Evolutionary conservation across 1,284 basidiomycete genomes (phyloP), one percentile per base, ranked within the genome.

Genomic region (Naganishia albida): DNA sequence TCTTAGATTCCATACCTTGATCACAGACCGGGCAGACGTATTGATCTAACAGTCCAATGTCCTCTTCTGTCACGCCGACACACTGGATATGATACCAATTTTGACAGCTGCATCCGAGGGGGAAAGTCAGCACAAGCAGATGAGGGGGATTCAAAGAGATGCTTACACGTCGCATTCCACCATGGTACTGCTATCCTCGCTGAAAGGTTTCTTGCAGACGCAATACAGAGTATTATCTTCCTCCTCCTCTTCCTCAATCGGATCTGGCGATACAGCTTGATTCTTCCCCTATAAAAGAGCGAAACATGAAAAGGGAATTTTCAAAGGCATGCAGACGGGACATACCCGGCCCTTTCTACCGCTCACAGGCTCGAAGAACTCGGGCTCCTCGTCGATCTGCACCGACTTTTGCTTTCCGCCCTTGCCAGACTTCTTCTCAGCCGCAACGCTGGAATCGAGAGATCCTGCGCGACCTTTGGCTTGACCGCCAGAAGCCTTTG

Each of bases 11-110:
- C 74, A 69, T 66, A 75, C 71, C 69, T 50, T 67, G 54, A 63
- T 76, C 77, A 67, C 78, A 79, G 30, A 65, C 66, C 20, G 70
- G 64, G 62, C 78, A 79, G 39, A 78, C 74, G 65, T 73, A 79
- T 13, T 71, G 70, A 66, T 77, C 77, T 12, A 79, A 50, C 49
- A 73, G 62, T 20, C 74, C 72, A 18, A 77, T 67, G 56, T 74
- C 70, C 3, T 73, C 69, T 44, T 74, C 73, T 26, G 67, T 59
- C 30, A 79, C 50, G 1, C 70, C 72, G 15, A 77, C 69, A 62
- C 78, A 79, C 28, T 30, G 43, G 0, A 77, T 71, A 63, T 78
- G 77, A 50, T 72, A 79, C 78, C 78, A 79, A 55, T 74, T 71
- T 48, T 77, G 74, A 64, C 78, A 79, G 34, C 75, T 76, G 23